A percentile compares a stretch with the other conserved stretches of the same genome.
Evolutionary conservation across 371 early-diverging fungal species (phyloP).

Genomic region (Lichtheimia ornata): DNA sequence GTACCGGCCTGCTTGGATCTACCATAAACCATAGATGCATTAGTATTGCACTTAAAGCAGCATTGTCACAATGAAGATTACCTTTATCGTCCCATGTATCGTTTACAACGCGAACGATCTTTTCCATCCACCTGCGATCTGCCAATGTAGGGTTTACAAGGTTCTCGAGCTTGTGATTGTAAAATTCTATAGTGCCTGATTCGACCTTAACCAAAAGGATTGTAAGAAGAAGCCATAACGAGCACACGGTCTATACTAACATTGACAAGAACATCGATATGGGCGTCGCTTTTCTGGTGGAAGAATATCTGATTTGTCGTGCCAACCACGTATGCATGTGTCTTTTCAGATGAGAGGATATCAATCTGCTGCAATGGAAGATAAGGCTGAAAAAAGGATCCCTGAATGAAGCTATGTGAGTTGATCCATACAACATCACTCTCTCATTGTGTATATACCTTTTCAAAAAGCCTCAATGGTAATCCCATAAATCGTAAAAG

Average conservation of each 20-base stretch:
- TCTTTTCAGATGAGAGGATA: constrained; percentile 65
- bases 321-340: constrained; percentile 73
- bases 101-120: constrained; percentile 57
- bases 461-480: constrained; percentile 75
- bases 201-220: constrained; percentile 52
- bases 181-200: constrained; percentile 71
- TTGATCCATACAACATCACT: neutral
- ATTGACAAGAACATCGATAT: constrained; percentile 78
- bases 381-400: constrained; percentile 83
- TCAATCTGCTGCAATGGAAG: constrained; percentile 86
- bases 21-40: neutral
- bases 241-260: constrained; percentile 33
- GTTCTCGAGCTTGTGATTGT: constrained; percentile 56
- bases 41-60: neutral
- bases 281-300: constrained; percentile 67
- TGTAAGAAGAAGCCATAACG: neutral
- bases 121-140: constrained; percentile 69
- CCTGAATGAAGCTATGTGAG: constrained; percentile 35
- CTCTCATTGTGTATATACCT: constrained; percentile 36
- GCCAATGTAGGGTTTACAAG: constrained; percentile 56
- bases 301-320: constrained; percentile 82
- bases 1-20: constrained; percentile 56
- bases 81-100: constrained; percentile 57
- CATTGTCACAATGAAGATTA: constrained; percentile 14
- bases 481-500: constrained; percentile 61